phyloP scores from a whole-genome alignment of 202 grass and related monocot species.

The Setaria viridis region DNA sequence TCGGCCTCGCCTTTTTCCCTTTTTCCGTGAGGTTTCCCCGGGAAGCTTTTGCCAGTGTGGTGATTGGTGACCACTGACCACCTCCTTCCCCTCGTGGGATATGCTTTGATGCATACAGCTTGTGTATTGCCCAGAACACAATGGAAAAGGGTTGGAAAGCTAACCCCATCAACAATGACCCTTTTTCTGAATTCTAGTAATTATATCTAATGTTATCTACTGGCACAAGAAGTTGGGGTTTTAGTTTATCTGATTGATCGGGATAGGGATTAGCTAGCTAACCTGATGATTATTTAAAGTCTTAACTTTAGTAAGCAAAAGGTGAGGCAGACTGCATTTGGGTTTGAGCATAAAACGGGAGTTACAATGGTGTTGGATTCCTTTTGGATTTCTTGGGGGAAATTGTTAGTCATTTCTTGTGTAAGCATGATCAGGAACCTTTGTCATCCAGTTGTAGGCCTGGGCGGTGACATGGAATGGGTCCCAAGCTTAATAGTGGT shows the following conservation, averaged over 20 bases:
- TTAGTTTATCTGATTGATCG: background rate
- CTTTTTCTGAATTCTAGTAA: background rate
- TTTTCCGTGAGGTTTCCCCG: conserved; percentile 17
- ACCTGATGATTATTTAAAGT: background rate
- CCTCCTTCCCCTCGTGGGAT: background rate
- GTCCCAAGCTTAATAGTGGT: background rate
- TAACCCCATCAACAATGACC: background rate
- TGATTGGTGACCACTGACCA: background rate
- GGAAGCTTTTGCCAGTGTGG: conserved; percentile 5
- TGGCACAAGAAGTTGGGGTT: background rate
- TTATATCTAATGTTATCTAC: conserved; percentile 3
- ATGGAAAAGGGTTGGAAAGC: conserved; percentile 12
- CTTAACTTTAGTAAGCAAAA: background rate
- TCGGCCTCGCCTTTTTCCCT: background rate
- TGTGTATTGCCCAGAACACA: conserved; percentile 2
- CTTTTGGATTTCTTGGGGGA: background rate
- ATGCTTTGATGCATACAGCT: conserved; percentile 14
- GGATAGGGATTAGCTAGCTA: background rate
- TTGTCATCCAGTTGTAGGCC: background rate
- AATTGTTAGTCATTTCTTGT: background rate
- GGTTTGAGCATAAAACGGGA: background rate
- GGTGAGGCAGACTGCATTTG: background rate
- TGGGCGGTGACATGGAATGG: background rate
- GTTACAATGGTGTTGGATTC: background rate
- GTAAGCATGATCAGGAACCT: background rate